These are phyloP conservation scores for Penicillium subrubescens DNA, from an alignment of 495 filamentous ascomycete species.

Conservation along the genomic window DNA sequence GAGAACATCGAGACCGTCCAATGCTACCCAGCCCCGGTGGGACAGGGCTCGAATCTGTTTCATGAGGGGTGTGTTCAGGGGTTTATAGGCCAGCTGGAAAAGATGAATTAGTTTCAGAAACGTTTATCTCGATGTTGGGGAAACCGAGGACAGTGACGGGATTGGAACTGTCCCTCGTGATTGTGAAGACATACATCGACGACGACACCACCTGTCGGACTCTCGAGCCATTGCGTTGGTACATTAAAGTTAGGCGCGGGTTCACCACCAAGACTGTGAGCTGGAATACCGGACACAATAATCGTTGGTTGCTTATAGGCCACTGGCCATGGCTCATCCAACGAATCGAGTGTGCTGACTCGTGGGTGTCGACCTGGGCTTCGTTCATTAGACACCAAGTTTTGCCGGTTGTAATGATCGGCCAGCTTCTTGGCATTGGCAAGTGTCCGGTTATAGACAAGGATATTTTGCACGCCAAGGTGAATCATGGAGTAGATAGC, in stretches of 20 bases:
- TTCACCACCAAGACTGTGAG: constrained; percentile 61
- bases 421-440: constrained; percentile 64
- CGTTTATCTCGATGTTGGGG: background rate
- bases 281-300: constrained; percentile 73
- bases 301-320: constrained; percentile 69
- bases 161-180: no score
- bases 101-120: constrained; percentile 8
- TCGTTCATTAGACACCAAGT: constrained; percentile 26
- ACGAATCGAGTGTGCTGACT: constrained; percentile 57
- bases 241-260: constrained; percentile 70
- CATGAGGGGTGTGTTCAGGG: constrained; percentile 69
- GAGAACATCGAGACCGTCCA: constrained; percentile 76
- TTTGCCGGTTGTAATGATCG: constrained; percentile 63
- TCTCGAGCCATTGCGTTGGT: constrained; percentile 70
- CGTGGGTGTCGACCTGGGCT: constrained; percentile 31
- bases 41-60: constrained; percentile 61
- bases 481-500: constrained; percentile 80
- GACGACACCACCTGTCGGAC: constrained; percentile 76
- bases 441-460: constrained; percentile 69
- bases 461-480: constrained; percentile 73
- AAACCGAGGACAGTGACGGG: no score
- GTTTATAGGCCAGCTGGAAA: constrained; percentile 67
- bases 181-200: constrained; percentile 57
- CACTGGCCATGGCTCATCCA: constrained; percentile 63
- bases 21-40: constrained; percentile 66